Base-by-base conservation (phyloP, 2,329 filamentous ascomycete genomes). In the Verticillium nubilum region DNA sequence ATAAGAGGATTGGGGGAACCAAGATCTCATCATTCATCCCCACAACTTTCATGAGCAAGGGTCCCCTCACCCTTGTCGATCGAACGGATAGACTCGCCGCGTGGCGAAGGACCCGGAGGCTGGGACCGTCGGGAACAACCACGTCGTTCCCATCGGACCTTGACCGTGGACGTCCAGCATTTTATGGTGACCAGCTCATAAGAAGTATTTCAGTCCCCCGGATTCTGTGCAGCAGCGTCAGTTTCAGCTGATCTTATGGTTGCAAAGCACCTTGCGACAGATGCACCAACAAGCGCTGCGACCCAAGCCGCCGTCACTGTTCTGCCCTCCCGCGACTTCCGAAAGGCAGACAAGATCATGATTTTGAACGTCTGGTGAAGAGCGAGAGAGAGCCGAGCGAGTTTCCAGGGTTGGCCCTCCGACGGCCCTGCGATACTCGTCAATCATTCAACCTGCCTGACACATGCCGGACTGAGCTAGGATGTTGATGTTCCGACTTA, bases 61-160 rank as follows among this genome's bases (percentile, higher is more conserved):
- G 42, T 23, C 19, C 29, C 54, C 54, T 33, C 54, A 47, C 35
- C 54, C 54, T 47, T 35, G 54, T 56, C 54, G 54, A 56, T 47
- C 54, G 54, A 23, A 31, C 54, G 54, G 35, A 47, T 56, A 37
- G 35, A 26, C 33, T 47, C 54, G 33, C 54, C 54, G 54, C 35
- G 54, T 56, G 54, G 54, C 54, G 54, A 56, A 23, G 25, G 52
- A 31, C 52, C 33, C 54, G 54, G 54, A 42, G 35, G 26, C 42
- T 35, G 54, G 54, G 54, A 56, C 54, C 54, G 54, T 28, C 54
- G 54, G 54, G 33, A 56, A 17, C n/a, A 42, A 47, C 42, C 42
- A 23, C 42, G 9, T 50, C 9, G 23, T 23, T 23, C 42, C 42
- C 42, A 50, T 50, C 42, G 42, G 42, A 50, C 42, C 42, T 25